These are phyloP conservation scores for Aphanomyces stellatus DNA, from an alignment of 352 stramenopile species.

Conservation along the genomic window DNA sequence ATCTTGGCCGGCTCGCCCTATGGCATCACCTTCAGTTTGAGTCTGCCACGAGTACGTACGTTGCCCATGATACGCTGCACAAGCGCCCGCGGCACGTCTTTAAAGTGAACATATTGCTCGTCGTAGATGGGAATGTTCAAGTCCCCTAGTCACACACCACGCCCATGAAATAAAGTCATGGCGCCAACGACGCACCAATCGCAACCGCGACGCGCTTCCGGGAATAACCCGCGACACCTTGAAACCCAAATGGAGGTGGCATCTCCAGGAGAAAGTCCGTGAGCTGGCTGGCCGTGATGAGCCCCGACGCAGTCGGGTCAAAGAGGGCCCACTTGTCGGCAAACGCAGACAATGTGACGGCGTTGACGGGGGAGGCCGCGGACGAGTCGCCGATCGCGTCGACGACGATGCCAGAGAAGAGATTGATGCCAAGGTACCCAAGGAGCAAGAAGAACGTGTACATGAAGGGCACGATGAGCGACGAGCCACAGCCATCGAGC, in stretches of 20 bases:
- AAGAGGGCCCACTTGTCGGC: conserved; percentile 82
- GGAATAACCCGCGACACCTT: conserved; percentile 23
- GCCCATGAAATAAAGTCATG: neutral
- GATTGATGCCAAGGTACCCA: conserved; percentile 92
- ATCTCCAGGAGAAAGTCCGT: conserved; percentile 67
- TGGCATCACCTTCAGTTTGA: neutral
- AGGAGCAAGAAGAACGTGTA: conserved; percentile 90
- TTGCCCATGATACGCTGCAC: conserved; percentile 5
- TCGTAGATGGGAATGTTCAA: conserved; percentile 75
- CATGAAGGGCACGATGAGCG: conserved; percentile 41
- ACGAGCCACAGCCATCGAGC: conserved; percentile 67
- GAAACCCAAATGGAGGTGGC: conserved; percentile 61
- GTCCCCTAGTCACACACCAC: conserved; percentile 30
- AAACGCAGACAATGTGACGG: conserved; percentile 83
- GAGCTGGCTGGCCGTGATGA: conserved; percentile 72
- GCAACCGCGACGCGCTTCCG: neutral
- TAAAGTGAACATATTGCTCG: conserved; percentile 74
- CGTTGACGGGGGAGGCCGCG: conserved; percentile 80
- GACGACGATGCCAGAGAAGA: conserved; percentile 92
- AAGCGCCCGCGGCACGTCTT: conserved; percentile 66
- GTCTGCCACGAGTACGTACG: neutral
- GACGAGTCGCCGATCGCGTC: conserved; percentile 86
- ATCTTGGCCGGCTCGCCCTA: conserved; percentile 6
- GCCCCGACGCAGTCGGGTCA: conserved; percentile 77
- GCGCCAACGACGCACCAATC: neutral